A percentile compares a stretch with the other conserved stretches of the same genome.
Conservation (phyloP, 495 filamentous ascomycete species). For the Annulohypoxylon bovei region DNA sequence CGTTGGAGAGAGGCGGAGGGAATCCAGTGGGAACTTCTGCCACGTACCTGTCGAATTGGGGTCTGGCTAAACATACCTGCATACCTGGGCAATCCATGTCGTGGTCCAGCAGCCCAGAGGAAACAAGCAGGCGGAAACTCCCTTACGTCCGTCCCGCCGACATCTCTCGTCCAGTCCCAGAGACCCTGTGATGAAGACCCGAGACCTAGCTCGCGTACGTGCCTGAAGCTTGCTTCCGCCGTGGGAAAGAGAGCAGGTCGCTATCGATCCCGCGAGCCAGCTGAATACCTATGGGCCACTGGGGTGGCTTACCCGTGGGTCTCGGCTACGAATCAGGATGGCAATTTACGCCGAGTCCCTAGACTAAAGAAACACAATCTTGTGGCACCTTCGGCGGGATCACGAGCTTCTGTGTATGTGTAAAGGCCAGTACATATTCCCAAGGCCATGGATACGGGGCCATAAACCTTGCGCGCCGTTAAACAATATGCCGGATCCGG, state of each 20-base stretch:
- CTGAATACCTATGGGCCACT: conserved; percentile 32
- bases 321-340: conserved; percentile 37
- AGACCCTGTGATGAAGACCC: conserved; percentile 17
- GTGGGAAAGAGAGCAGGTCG: conserved; percentile 13
- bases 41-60: too few species aligned
- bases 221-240: conserved; percentile 1
- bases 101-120: neutral
- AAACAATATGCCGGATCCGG: conserved; percentile 32
- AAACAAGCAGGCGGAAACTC: conserved; percentile 23
- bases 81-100: conserved; percentile 17
- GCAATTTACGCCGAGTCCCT: conserved; percentile 31
- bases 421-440: conserved; percentile 33
- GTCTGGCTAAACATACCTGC: too few species aligned
- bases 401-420: conserved; percentile 33
- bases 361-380: conserved; percentile 28
- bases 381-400: conserved; percentile 30
- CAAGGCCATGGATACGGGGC: conserved; percentile 47
- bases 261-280: conserved; percentile 10
- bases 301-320: conserved; percentile 35
- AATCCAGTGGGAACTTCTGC: conserved; percentile 8
- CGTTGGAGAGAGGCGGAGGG: conserved; percentile 26
- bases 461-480: conserved; percentile 40
- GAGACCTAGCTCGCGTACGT: conserved; percentile 35
- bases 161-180: conserved; percentile 6
- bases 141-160: conserved; percentile 39